A percentile compares a stretch with the other conserved stretches of the same genome.
Conservation (phyloP, 306 rosid species). For the Cicer judaicum region DNA sequence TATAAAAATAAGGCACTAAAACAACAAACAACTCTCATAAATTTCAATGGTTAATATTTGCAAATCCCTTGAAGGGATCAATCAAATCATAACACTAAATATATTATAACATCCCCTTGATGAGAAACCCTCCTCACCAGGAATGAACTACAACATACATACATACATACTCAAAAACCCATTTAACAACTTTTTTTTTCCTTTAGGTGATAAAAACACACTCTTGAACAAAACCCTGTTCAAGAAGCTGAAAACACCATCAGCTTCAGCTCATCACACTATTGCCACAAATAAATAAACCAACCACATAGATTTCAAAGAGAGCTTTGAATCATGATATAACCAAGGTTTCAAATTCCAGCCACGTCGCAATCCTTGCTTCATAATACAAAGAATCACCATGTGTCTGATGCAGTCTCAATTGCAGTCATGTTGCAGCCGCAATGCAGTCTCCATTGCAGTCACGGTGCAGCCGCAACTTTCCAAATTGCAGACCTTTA, state of each 20-base stretch:
- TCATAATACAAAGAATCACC: background rate
- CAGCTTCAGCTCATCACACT: conserved; percentile 46
- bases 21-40: conserved; percentile 29
- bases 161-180: conserved; percentile 40
- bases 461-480: background rate
- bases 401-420: background rate
- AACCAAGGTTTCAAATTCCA: background rate
- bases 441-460: background rate
- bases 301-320: conserved; percentile 56
- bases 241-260: conserved; percentile 43
- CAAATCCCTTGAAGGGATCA: conserved; percentile 28
- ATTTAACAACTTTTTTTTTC: background rate
- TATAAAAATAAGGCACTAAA: background rate
- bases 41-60: conserved; percentile 25
- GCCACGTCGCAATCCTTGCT: background rate
- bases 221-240: conserved; percentile 48
- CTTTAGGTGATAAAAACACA: conserved; percentile 35
- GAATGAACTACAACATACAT: conserved; percentile 34
- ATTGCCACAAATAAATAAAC: conserved; percentile 12
- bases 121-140: conserved; percentile 39
- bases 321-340: conserved; percentile 52
- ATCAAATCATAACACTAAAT: conserved; percentile 33
- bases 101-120: conserved; percentile 48
- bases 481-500: background rate
- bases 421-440: background rate